Base-by-base conservation (phyloP, 352 stramenopile species). In the Salisapilia sapeloensis region DNA sequence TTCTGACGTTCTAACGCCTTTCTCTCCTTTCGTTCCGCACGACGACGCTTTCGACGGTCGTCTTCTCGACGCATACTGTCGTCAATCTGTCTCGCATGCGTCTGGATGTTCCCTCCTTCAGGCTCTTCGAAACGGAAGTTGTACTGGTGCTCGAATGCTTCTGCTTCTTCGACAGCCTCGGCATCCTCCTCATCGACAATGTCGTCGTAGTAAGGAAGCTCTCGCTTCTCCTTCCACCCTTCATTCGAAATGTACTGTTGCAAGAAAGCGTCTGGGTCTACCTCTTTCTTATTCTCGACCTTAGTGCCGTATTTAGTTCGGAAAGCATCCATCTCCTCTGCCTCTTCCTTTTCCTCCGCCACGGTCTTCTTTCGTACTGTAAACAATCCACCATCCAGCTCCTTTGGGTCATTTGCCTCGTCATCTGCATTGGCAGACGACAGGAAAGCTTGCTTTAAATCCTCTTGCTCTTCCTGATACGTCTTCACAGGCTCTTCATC, bases 71-170 rank as follows among this genome's bases (percentile, higher is more conserved):
- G 84, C 43, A 99, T 59, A 14, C 76, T 81, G 44, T 87, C 80
- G 6, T 92, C 62, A 33, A 95, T 65, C 23, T 60, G 50, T 24
- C 92, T 60, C 15, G 79, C 45, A 44, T 95, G 66, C 6, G 63
- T 92, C 42, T 86, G 53, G 38, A 95, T 92, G 18, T 86, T 33
- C 4, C 69, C 69, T 19, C 70, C 80, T 21, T 71, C 84, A 32
- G 93, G 86, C 56, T 99, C 87, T 59, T 99, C 95, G 48, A 98
- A 99, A 13, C 95, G 86, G 52, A 99, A 99, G 56, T 99, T 99
- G 71, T 98, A 99, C 24, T 91, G 84, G 42, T 93, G 80, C 56
- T 99, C 95, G 58, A 98, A 99, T 16, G 91, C 77, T 42, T 99
- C 95, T 8, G 83, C 85, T 33, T 86, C 79, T 27, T 98, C 90